Conservation (phyloP, 1,284 basidiomycete genomes). For the Dichomitus squalens region DNA sequence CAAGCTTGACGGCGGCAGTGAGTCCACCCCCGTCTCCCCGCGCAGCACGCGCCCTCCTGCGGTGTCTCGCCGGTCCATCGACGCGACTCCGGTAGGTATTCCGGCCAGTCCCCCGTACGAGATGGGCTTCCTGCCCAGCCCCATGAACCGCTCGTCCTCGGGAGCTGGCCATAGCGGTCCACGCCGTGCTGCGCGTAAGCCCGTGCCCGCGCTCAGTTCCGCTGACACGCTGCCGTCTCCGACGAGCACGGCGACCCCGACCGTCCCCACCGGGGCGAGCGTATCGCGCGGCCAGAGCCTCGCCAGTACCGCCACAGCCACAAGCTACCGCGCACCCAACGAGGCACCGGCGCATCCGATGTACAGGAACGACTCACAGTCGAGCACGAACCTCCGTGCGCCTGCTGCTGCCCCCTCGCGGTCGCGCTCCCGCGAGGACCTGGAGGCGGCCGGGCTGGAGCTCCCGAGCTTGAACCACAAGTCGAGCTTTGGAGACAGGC, state of each 20-base stretch:
- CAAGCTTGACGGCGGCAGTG: slow-evolving; percentile 23
- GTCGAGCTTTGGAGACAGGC: slow-evolving; percentile 36
- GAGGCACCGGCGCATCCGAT: slow-evolving; percentile 1
- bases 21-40: slow-evolving; percentile 4
- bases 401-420: slow-evolving; percentile 12
- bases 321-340: neutral
- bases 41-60: slow-evolving; percentile 11
- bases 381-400: slow-evolving; percentile 17
- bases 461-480: slow-evolving; percentile 35
- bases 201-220: slow-evolving; percentile 42
- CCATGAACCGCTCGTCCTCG: slow-evolving; percentile 27
- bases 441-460: slow-evolving; percentile 23
- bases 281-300: slow-evolving; percentile 10
- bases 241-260: slow-evolving; percentile 27
- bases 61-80: slow-evolving; percentile 20
- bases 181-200: slow-evolving; percentile 39
- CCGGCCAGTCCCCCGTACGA: slow-evolving; percentile 15
- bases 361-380: slow-evolving; percentile 16
- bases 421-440: slow-evolving; percentile 30
- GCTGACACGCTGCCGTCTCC: slow-evolving; percentile 36
- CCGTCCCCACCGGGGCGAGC: slow-evolving; percentile 3
- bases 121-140: slow-evolving; percentile 7
- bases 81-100: slow-evolving; percentile 5
- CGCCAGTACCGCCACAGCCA: slow-evolving; percentile 6
- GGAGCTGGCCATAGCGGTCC: slow-evolving; percentile 12